Evolutionary conservation across 768 basidiomycete species (phyloP).

Genomic region (Tricholoma matsutake): DNA sequence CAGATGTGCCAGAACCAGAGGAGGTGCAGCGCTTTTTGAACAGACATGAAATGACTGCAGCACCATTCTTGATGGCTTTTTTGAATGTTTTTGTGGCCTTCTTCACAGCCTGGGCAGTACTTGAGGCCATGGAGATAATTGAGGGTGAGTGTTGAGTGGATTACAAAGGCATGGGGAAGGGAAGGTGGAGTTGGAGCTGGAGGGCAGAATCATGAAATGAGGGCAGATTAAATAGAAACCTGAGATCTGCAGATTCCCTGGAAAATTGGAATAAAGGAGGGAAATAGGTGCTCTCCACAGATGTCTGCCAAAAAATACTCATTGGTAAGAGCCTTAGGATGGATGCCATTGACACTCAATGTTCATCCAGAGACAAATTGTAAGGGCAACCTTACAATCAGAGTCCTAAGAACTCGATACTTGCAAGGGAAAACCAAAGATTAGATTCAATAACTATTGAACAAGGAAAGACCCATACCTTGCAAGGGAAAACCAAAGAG

Average conservation of each 20-base stretch:
- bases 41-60: neutral
- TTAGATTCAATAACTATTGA: too few species aligned
- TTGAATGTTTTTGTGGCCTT: too few species aligned
- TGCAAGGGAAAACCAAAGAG: too few species aligned
- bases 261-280: neutral
- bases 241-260: neutral
- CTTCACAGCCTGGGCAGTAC: neutral
- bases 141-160: neutral
- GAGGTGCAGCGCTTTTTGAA: neutral
- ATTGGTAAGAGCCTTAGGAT: neutral
- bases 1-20: neutral
- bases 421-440: too few species aligned
- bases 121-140: neutral
- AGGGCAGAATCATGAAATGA: neutral
- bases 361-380: neutral
- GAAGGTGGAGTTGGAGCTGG: neutral
- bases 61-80: neutral
- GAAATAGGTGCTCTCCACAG: too few species aligned
- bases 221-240: neutral
- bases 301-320: too few species aligned
- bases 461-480: too few species aligned
- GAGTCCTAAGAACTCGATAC: too few species aligned
- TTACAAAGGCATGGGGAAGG: neutral
- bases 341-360: neutral
- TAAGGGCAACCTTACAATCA: too few species aligned